Percentiles rank a stretch among this genome's conserved stretches.
Evolutionary conservation across 2,329 filamentous ascomycete genomes (phyloP).

Genomic region (Penicillium sp.): DNA sequence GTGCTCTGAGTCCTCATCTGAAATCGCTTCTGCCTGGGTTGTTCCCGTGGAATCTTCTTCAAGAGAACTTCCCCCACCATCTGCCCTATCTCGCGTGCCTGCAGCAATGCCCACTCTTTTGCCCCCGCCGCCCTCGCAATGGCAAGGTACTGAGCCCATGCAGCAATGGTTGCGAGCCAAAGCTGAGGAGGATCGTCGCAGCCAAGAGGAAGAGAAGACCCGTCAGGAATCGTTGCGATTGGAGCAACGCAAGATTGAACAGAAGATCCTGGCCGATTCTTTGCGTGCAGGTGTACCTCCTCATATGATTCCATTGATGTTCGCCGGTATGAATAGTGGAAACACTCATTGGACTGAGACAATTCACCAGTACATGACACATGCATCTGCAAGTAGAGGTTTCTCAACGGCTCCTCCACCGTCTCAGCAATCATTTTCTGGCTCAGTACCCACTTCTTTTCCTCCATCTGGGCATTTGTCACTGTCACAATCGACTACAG

Average conservation of each 20-base stretch:
- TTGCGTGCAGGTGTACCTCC: slow-evolving; percentile 70
- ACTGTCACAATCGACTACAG: neutral
- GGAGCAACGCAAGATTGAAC: slow-evolving; percentile 71
- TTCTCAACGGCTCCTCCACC: neutral
- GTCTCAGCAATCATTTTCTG: neutral
- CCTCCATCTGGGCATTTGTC: neutral
- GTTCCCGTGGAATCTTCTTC: neutral
- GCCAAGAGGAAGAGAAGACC: slow-evolving; percentile 70
- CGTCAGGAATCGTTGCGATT: slow-evolving; percentile 63
- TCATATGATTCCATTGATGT: slow-evolving; percentile 71
- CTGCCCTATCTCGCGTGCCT: slow-evolving; percentile 28
- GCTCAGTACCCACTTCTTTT: neutral
- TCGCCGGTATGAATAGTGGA: slow-evolving; percentile 49
- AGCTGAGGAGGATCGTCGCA: slow-evolving; percentile 64
- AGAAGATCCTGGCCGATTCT: slow-evolving; percentile 69
- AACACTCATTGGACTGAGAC: neutral
- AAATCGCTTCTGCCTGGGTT: neutral
- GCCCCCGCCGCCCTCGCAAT: slow-evolving; percentile 29
- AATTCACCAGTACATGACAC: slow-evolving; percentile 1
- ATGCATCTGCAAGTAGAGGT: neutral
- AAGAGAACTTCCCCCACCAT: slow-evolving; percentile 24
- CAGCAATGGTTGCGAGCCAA: slow-evolving; percentile 69
- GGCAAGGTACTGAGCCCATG: slow-evolving; percentile 67
- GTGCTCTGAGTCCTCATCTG: slow-evolving; percentile 1
- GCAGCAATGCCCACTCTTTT: slow-evolving; percentile 18